A percentile compares a stretch with the other conserved stretches of the same genome.
Conservation (phyloP, 805 yeast genomes). For the Blastobotrys parvus region DNA sequence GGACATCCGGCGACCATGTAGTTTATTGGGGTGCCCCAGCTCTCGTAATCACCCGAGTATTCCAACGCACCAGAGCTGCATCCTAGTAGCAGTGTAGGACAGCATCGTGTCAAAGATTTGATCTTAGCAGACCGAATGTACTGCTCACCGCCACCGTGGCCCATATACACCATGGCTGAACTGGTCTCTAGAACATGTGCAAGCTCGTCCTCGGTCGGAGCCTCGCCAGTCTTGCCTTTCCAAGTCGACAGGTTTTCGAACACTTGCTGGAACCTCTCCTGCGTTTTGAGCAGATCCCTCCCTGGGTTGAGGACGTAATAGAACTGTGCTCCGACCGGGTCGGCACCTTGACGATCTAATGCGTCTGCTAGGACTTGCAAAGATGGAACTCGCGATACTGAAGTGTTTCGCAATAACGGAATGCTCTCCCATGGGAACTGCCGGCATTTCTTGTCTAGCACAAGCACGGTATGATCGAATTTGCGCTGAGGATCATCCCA, state of each 20-base stretch:
- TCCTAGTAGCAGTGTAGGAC: slow-evolving; percentile 57
- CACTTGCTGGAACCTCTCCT: slow-evolving; percentile 41
- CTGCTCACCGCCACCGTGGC: slow-evolving; percentile 97
- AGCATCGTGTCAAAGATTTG: slow-evolving; percentile 33
- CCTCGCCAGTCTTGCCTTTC: slow-evolving; percentile 42
- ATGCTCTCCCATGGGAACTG: slow-evolving; percentile 87
- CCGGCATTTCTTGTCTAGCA: slow-evolving; percentile 61
- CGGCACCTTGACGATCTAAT: slow-evolving; percentile 20
- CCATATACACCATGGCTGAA: slow-evolving; percentile 65
- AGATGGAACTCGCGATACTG: slow-evolving; percentile 75
- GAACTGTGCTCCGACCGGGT: slow-evolving; percentile 18
- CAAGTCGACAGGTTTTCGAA: slow-evolving; percentile 38
- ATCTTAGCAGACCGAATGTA: slow-evolving; percentile 52
- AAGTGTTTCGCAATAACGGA: slow-evolving; percentile 40
- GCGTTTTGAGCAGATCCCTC: slow-evolving; percentile 65
- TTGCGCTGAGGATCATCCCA: slow-evolving; percentile 11
- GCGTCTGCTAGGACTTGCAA: slow-evolving; percentile 35
- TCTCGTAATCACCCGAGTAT: slow-evolving; percentile 50
- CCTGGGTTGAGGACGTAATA: slow-evolving; percentile 75
- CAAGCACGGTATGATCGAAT: slow-evolving; percentile 50
- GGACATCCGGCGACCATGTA: slow-evolving; percentile 79
- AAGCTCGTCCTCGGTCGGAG: slow-evolving; percentile 53
- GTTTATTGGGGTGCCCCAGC: slow-evolving; percentile 67
- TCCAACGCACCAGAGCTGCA: slow-evolving; percentile 78
- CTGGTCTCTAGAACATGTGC: slow-evolving; percentile 33